Base-by-base conservation (phyloP, 371 early-diverging fungal genomes). In the Mortierella sp. region DNA sequence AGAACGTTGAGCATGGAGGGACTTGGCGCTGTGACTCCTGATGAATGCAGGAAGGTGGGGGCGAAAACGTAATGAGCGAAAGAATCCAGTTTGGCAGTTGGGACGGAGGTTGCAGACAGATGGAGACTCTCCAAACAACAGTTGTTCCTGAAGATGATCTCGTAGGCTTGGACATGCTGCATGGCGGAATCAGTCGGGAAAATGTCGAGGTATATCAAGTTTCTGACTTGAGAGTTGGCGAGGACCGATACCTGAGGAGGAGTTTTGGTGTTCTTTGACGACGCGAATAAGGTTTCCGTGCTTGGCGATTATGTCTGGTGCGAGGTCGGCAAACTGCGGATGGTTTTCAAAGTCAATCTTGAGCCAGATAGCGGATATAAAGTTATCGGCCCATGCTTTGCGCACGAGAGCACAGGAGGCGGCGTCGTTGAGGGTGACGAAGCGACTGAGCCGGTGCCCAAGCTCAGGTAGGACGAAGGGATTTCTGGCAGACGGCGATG, bases 391-490 rank as follows among this genome's bases (percentile, higher is more conserved):
- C 59, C 31, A 59, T 26, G 67, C 73, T 37, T 69, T 76, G 40
- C 21, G 67, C 3, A 81, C 74, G 37, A 40, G 67, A 2, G 34
- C 50, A 26, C 73, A 80, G 5, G 76, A 24, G 31, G 75, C 44
- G 10, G 76, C 69, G 37, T 75, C 74, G 61, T 81, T 77, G 40
- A 76, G 5, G 16, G 74, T 19, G 55, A 61, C 46, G 61, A 70
- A 83, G 3, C n/a, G 74, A n/a, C 53, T 51, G 43, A 79, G 40
- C 24, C 64, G 13, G 16, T 31, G 2, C n/a, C 79, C 31, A 6
- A 79, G 64, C 51, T 57, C 74, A 28, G 79, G 28, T 0, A 71
- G 10, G 10, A 61, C 64, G 28, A 74, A 57, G 0, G 79, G 79
- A 28, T 40, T 79, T 31, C 31, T 59, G 57, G 43, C 8, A 8